Conservation (phyloP, 2,329 filamentous ascomycete species). For the Ramularia endophylla region DNA sequence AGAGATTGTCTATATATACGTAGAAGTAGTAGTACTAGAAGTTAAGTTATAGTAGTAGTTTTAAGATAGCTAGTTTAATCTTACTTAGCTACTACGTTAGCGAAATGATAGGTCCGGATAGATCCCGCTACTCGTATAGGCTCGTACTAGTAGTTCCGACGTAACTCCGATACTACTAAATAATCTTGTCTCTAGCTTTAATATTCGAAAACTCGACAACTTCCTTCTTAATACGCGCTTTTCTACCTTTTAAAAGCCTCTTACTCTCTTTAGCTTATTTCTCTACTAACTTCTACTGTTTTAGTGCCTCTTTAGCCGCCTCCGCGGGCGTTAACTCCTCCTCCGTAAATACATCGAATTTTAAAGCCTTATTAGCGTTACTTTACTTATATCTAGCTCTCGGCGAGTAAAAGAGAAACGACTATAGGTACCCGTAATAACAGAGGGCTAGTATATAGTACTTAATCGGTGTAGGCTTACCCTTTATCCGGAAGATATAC, state of each 20-base stretch:
- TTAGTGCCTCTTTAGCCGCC: no score
- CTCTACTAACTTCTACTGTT: not conserved
- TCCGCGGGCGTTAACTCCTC: not conserved
- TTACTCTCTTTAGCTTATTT: not conserved
- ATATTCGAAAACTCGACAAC: not conserved
- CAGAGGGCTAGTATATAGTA: not conserved
- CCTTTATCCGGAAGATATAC: no score
- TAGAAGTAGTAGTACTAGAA: not conserved
- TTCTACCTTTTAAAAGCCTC: not conserved
- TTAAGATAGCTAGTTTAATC: not conserved
- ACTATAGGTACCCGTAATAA: not conserved
- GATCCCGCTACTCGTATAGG: no score
- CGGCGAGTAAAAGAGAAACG: not conserved
- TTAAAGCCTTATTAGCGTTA: not conserved
- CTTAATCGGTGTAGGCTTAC: not conserved
- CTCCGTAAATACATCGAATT: not conserved
- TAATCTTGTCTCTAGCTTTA: not conserved
- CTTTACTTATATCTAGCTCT: not conserved
- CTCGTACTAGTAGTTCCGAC: not conserved
- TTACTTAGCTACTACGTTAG: not conserved
- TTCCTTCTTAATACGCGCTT: not conserved
- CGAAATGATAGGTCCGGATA: no score
- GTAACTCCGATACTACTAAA: not conserved
- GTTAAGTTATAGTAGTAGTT: not conserved
- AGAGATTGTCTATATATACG: slow-evolving; percentile 1